phyloP scores from a whole-genome alignment of 805 yeast genomes.

The Helenozyma baotianmanensis region DNA sequence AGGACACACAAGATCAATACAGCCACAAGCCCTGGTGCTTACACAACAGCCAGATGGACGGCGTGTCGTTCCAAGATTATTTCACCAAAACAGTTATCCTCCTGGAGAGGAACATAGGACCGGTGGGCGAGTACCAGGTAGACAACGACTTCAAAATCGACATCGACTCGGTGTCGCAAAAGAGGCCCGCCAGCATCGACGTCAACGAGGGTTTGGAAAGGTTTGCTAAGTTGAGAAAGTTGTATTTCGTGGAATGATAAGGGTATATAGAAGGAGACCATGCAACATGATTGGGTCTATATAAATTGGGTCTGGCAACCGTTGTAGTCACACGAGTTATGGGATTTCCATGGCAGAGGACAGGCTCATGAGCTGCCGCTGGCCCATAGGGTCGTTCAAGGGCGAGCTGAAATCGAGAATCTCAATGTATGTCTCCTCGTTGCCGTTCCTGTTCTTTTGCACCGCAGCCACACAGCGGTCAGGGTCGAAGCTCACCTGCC shows the following conservation, averaged over 20 bases:
- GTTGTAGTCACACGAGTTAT: not conserved
- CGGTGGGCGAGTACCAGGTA: constrained; percentile 20
- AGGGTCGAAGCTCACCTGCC: constrained; percentile 90
- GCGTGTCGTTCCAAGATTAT: constrained; percentile 16
- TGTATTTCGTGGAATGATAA: constrained; percentile 23
- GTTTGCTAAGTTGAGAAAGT: constrained; percentile 30
- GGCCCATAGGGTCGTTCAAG: constrained; percentile 1
- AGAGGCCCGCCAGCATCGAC: constrained; percentile 22
- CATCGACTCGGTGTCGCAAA: constrained; percentile 3
- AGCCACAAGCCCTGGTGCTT: constrained; percentile 39
- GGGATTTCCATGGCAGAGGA: not conserved
- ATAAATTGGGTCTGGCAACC: not conserved
- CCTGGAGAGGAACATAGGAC: constrained; percentile 22
- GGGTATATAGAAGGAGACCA: not conserved
- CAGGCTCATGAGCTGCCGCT: not conserved
- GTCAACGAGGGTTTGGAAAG: constrained; percentile 30
- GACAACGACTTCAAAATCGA: constrained; percentile 13
- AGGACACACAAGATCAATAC: constrained; percentile 7
- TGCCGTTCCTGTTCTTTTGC: constrained; percentile 49
- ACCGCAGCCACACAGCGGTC: constrained; percentile 89
- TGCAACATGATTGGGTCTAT: not conserved
- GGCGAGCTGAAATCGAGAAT: constrained; percentile 68
- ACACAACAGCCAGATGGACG: constrained; percentile 13
- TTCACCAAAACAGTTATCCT: constrained; percentile 19
- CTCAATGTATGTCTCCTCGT: constrained; percentile 67